Conservation (phyloP, 345 rosid species). For the Firmiana major region DNA sequence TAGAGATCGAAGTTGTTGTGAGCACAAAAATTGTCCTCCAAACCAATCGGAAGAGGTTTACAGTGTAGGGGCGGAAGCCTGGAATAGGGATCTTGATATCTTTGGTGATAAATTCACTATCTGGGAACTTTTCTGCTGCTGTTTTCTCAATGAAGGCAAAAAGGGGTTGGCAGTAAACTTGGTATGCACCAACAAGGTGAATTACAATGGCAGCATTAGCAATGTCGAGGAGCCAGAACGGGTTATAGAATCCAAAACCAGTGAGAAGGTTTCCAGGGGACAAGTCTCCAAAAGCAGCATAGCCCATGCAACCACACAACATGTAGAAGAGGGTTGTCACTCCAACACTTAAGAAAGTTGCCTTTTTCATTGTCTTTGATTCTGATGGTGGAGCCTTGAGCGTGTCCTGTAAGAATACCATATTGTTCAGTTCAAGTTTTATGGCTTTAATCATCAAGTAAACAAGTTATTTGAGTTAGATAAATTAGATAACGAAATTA, state of each 20-base stretch:
- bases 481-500: background rate
- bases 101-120: constrained; percentile 48
- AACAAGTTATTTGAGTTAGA: background rate
- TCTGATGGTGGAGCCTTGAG: constrained; percentile 69
- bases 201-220: constrained; percentile 77
- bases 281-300: constrained; percentile 81
- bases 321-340: constrained; percentile 88
- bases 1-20: constrained; percentile 61
- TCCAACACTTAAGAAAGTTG: constrained; percentile 54
- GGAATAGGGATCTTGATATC: constrained; percentile 54
- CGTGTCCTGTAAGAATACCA: constrained; percentile 43
- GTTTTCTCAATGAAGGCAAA: constrained; percentile 71
- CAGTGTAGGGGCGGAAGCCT: constrained; percentile 38
- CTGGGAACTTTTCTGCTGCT: constrained; percentile 46
- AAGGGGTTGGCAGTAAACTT: constrained; percentile 86
- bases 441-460: background rate
- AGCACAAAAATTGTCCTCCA: constrained; percentile 91
- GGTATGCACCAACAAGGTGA: constrained; percentile 90
- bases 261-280: constrained; percentile 81
- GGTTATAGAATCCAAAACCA: constrained; percentile 74
- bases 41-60: constrained; percentile 69
- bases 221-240: constrained; percentile 87
- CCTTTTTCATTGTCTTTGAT: constrained; percentile 77
- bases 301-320: constrained; percentile 87
- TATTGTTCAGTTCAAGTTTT: background rate